Evolutionary conservation across 345 rosid species (phyloP).

Genomic region (Salix purpurea): DNA sequence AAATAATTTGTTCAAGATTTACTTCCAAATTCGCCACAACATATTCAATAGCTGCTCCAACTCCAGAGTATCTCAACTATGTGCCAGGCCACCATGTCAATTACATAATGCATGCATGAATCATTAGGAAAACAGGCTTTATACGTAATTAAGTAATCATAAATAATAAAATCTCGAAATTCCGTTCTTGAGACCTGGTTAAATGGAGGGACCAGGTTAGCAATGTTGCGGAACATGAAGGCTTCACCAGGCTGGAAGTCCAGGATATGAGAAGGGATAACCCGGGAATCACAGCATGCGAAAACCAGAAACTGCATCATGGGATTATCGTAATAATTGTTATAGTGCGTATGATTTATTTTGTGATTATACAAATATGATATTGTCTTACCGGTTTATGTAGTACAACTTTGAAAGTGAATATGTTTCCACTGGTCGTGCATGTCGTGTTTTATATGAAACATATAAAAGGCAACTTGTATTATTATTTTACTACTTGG

Average conservation of each 20-base stretch:
- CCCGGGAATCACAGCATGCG: constrained; percentile 54
- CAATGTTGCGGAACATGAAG: constrained; percentile 47
- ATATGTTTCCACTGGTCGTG: no score
- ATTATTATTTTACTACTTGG: no score
- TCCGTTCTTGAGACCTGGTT: constrained; percentile 31
- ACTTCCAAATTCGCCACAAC: constrained; percentile 6
- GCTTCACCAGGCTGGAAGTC: constrained; percentile 53
- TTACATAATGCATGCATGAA: not conserved
- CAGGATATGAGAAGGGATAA: constrained; percentile 47
- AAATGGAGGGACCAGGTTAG: constrained; percentile 49
- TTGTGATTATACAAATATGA: not conserved
- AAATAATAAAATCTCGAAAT: not conserved
- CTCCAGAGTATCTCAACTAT: constrained; percentile 21
- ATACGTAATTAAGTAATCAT: no score
- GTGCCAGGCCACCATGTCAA: no score
- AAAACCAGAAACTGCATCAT: constrained; percentile 21
- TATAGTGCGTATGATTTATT: not conserved
- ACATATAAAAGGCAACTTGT: no score
- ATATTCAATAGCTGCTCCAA: constrained; percentile 26
- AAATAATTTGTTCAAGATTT: not conserved
- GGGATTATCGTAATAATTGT: not conserved
- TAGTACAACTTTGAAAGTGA: no score
- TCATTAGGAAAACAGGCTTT: no score
- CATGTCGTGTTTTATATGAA: no score
- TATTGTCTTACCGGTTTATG: no score